These are phyloP conservation scores for Lentinula lateritia DNA, from an alignment of 768 basidiomycete genomes.

Conservation along the genomic window DNA sequence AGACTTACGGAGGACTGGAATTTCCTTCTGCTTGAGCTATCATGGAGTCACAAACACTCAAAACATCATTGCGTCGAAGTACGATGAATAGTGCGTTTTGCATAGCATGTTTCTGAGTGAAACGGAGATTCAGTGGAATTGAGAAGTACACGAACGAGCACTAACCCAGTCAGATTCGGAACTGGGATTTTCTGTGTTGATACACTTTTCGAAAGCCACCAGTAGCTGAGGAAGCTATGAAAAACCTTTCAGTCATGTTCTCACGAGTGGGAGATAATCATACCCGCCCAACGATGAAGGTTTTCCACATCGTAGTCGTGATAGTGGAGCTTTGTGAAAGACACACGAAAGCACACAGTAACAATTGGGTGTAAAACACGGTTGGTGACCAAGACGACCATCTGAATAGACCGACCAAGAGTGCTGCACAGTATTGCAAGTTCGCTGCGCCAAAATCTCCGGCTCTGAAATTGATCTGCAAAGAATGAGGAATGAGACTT, in stretches of 20 bases:
- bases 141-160: conserved; percentile 5
- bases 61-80: conserved; percentile 41
- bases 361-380: conserved; percentile 63
- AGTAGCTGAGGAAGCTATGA: conserved; percentile 59
- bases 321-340: conserved; percentile 44
- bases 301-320: conserved; percentile 51
- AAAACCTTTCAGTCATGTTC: neutral
- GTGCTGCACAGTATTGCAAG: conserved; percentile 40
- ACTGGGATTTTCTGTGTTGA: conserved; percentile 45
- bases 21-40: conserved; percentile 26
- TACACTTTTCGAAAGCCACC: conserved; percentile 44
- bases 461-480: conserved; percentile 53
- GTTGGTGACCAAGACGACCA: conserved; percentile 60
- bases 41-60: conserved; percentile 48
- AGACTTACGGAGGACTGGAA: conserved; percentile 19
- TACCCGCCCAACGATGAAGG: conserved; percentile 70
- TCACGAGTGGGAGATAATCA: conserved; percentile 16
- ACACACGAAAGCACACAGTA: conserved; percentile 58
- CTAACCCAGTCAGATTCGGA: conserved; percentile 57
- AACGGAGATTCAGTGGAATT: neutral
- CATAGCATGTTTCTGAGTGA: conserved; percentile 31
- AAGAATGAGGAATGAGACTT: neutral
- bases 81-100: conserved; percentile 45
- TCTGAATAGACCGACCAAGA: conserved; percentile 52
- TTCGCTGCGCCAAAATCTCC: conserved; percentile 62